Base-by-base conservation (phyloP, 305 asterid species). In the Salvia sclarea region DNA sequence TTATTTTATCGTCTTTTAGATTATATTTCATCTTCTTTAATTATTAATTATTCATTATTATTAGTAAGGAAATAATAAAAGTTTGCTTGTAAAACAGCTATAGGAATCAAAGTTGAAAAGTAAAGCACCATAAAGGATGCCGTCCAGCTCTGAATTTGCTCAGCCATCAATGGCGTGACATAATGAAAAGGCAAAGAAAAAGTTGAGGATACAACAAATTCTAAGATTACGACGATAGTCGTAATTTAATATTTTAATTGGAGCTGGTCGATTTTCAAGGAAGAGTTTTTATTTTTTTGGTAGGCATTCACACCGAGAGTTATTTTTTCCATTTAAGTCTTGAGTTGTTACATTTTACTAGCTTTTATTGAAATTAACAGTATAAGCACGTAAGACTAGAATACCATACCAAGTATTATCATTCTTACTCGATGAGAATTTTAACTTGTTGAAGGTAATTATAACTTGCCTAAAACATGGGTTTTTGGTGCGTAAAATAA, bases 41-140 rank as follows among this genome's bases (percentile, higher is more conserved):
- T 37, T 37, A 37, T 37, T 37, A 31, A 31, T 31, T n/a, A n/a
- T n/a, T n/a, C n/a, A 28, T 28, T 28, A 4, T 28, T 12, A 11
- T 12, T 11, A 7, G 5, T 3, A 41, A 4, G 16, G 21, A 13
- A 14, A 5, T 5, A 44, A 44, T 14, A 24, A 20, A 59, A 50
- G 33, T 7, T 66, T 48, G 57, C 57, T 59, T 66, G 69, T 40
- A 52, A 71, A 37, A 18, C 24, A 52, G 57, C 60, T 22, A 44
- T 28, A 50, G 53, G 69, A 60, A 60, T 61, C 13, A 43, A 41
- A 73, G 59, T 57, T 25, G 6, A 31, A 41, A 66, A 59, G 64
- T 38, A 28, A 49, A 59, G 13, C 38, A 33, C 50, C 35, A 58
- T 35, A 45, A 56, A 21, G 31, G 30, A 11, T 52, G 54, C 35